phyloP scores from a whole-genome alignment of 2,329 filamentous ascomycete species.

The Penicillium sp. region DNA sequence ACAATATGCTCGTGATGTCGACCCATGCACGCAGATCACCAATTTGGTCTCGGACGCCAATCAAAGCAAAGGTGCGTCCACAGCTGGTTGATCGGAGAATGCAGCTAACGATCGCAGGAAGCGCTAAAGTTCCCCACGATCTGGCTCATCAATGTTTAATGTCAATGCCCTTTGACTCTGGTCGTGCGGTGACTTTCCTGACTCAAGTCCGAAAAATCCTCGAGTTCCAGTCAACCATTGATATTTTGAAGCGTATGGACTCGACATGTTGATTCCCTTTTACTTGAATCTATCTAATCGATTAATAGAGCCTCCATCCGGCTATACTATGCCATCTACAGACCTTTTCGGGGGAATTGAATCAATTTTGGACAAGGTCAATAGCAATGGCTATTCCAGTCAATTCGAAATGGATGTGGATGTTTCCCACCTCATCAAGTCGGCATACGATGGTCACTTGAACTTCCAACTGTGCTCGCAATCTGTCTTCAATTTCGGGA shows the following conservation, averaged over 20 bases:
- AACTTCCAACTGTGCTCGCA: slow-evolving; percentile 27
- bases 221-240: slow-evolving; percentile 49
- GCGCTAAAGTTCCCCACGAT: slow-evolving; percentile 13
- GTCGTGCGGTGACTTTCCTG: slow-evolving; percentile 23
- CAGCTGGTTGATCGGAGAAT: not conserved
- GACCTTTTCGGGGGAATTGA: slow-evolving; percentile 49
- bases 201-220: slow-evolving; percentile 35
- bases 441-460: slow-evolving; percentile 60
- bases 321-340: slow-evolving; percentile 48
- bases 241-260: slow-evolving; percentile 42
- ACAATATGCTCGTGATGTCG: slow-evolving; percentile 12
- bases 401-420: slow-evolving; percentile 55
- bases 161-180: slow-evolving; percentile 30
- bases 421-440: slow-evolving; percentile 51
- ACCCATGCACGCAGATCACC: slow-evolving; percentile 22
- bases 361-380: slow-evolving; percentile 44
- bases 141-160: slow-evolving; percentile 25
- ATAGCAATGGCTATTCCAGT: slow-evolving; percentile 44
- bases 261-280: not conserved
- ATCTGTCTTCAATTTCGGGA: slow-evolving; percentile 46
- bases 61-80: slow-evolving; percentile 14
- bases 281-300: slow-evolving; percentile 5
- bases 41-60: slow-evolving; percentile 16
- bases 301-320: slow-evolving; percentile 45
- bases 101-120: slow-evolving; percentile 14